A percentile compares a stretch with the other conserved stretches of the same genome.
These are phyloP conservation scores for Simplicillium aogashimaense DNA, from an alignment of 2,329 filamentous ascomycete species.

Conservation along the genomic window DNA sequence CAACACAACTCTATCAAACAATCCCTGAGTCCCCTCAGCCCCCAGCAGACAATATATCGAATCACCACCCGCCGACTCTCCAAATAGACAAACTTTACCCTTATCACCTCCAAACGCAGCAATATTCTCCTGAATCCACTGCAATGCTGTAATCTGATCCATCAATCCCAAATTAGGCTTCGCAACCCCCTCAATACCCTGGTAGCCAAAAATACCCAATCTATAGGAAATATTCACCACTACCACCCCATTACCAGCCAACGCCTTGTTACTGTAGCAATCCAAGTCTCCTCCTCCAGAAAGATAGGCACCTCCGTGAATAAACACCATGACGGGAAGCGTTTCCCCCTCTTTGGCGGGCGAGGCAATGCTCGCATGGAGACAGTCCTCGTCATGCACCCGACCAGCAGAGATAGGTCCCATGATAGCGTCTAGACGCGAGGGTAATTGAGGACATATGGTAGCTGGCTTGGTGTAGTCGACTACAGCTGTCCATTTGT, in stretches of 20 bases:
- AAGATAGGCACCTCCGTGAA: conserved; percentile 14
- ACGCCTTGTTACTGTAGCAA: conserved; percentile 5
- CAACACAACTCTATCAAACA: conserved; percentile 9
- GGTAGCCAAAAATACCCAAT: conserved; percentile 23
- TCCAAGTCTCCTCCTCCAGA: conserved; percentile 7
- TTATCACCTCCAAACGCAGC: conserved; percentile 56
- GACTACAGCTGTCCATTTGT: conserved; percentile 2
- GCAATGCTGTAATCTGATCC: conserved; percentile 47
- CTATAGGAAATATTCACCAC: conserved; percentile 24
- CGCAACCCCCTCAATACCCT: conserved; percentile 10
- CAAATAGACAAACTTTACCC: conserved; percentile 52
- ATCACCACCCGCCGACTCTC: conserved; percentile 47
- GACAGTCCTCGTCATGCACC: conserved; percentile 8
- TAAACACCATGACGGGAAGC: conserved; percentile 17
- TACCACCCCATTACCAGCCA: conserved; percentile 10
- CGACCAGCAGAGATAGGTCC: conserved; percentile 5
- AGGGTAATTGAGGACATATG: conserved; percentile 10
- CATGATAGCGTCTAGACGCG: conserved; percentile 6
- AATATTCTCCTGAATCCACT: conserved; percentile 57
- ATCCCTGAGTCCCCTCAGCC: conserved; percentile 2
- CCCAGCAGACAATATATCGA: conserved; percentile 21
- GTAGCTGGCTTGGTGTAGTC: conserved; percentile 9
- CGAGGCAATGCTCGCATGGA: conserved; percentile 7
- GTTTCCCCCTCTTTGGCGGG: neutral
- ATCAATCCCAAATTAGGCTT: conserved; percentile 45